Percentiles rank a stretch among this genome's conserved stretches.
These are phyloP conservation scores for Lagenidium giganteum DNA, from an alignment of 352 stramenopile species.

Conservation along the genomic window DNA sequence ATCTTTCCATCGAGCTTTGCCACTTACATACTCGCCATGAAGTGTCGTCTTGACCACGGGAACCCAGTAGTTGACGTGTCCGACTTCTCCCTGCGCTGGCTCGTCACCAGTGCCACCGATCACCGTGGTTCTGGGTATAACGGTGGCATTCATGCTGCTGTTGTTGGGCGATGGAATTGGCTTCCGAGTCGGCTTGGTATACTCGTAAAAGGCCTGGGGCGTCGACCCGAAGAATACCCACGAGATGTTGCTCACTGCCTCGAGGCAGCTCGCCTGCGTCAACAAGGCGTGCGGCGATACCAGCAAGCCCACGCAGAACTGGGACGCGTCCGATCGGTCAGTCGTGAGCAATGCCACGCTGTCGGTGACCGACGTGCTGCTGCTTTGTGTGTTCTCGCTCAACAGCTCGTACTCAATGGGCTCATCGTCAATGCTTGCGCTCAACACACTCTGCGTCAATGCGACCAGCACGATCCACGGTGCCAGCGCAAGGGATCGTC, in stretches of 20 bases:
- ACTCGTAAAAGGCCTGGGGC: constrained; percentile 2
- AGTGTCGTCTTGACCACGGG: constrained; percentile 7
- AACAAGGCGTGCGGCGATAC: constrained; percentile 24
- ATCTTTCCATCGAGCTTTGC: constrained; percentile 7
- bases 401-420: too few relatives aligned
- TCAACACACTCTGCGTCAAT: too few relatives aligned
- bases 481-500: too few relatives aligned
- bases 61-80: constrained; percentile 19
- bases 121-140: too few relatives aligned
- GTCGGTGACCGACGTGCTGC: too few relatives aligned
- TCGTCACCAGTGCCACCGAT: too few relatives aligned
- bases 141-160: background rate
- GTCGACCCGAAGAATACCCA: constrained; percentile 26
- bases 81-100: too few relatives aligned
- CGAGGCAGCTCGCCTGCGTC: constrained; percentile 23
- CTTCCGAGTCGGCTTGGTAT: too few relatives aligned
- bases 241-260: constrained; percentile 1
- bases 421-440: too few relatives aligned
- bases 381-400: too few relatives aligned
- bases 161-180: too few relatives aligned
- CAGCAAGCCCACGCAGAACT: constrained; percentile 30
- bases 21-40: constrained; percentile 15
- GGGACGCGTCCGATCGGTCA: background rate
- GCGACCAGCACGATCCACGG: too few relatives aligned
- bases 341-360: constrained; percentile 22